Conservation (phyloP, 345 rosid species). For the Conringia planisiliqua region DNA sequence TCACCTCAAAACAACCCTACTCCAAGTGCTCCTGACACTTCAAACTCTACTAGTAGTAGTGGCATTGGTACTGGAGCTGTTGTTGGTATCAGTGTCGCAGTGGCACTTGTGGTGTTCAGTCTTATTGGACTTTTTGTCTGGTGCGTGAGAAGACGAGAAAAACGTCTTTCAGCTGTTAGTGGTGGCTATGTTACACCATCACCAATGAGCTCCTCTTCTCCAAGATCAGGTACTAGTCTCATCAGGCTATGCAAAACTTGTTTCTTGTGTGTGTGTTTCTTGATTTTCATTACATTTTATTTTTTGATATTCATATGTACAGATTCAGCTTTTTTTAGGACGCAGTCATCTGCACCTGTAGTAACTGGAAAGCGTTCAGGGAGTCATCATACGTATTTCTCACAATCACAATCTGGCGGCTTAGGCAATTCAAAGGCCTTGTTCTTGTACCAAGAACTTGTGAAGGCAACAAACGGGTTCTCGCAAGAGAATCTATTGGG, state of each 20-base stretch:
- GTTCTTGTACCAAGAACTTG: constrained; percentile 70
- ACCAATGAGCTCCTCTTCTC: constrained; percentile 52
- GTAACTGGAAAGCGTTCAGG: constrained; percentile 50
- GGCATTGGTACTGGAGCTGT: constrained; percentile 51
- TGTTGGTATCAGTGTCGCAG: constrained; percentile 52
- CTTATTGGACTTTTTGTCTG: constrained; percentile 52
- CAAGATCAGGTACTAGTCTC: constrained; percentile 57
- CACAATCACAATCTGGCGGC: constrained; percentile 58
- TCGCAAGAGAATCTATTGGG: constrained; percentile 77
- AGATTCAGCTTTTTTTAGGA: constrained; percentile 56
- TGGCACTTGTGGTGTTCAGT: constrained; percentile 53
- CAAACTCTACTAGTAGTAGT: constrained; percentile 14
- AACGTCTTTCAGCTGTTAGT: constrained; percentile 43
- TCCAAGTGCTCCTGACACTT: constrained; percentile 30
- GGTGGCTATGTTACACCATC: constrained; percentile 66
- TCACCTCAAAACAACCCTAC: constrained; percentile 33
- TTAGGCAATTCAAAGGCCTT: constrained; percentile 71
- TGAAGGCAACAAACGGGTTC: constrained; percentile 73
- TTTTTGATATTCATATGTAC: constrained; percentile 21
- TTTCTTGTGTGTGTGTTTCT: neutral
- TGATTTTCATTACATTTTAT: neutral
- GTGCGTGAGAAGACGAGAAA: constrained; percentile 61
- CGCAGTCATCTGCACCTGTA: constrained; percentile 64
- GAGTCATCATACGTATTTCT: constrained; percentile 42
- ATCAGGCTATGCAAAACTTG: neutral